Evolutionary conservation across 2,329 filamentous ascomycete genomes (phyloP), one percentile per base, ranked within the genome.

Genomic region (Paramyrothecium roridum): DNA sequence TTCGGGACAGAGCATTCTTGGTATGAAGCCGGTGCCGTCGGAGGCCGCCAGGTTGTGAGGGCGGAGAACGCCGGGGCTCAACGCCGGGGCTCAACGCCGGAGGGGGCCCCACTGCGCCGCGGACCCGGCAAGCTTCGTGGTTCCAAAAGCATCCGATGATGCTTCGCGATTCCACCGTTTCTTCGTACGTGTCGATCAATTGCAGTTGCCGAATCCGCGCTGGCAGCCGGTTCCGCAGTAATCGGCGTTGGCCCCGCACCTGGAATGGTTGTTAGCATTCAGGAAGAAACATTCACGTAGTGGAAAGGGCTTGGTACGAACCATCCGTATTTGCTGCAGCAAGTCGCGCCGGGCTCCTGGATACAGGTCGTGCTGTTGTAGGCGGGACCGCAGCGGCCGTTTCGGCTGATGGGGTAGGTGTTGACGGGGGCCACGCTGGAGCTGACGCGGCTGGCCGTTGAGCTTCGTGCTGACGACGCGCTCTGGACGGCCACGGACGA

Each of bases 151-250:
- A 30, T 10, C 26, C 6, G 26, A 30, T 10, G 26, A 30, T 30
- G 26, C 26, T 30, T n/a, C 26, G 26, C 10, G 26, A 30, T 30
- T 30, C 26, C 26, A 30, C 26, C 26, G 26, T 10, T 30, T 30
- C 26, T 4, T 30, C 26, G 26, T 30, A 30, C 6, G 4, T 10
- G 26, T 30, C 26, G 26, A 30, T 43, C 16, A 43, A 13, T 16
- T 43, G 37, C 68, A 70, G 2, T 58, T 66, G 3, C 68, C 70
- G 49, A 61, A 71, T 11, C 50, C 61, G 8, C 63, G 56, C 59
- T 76, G 74, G 57, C 75, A 78, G 12, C 70, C 73, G 1, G 56
- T 62, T 26, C 65, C 65, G 60, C 75, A 78, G 56, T 77, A 72
- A 37, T 70, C 72, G n/a, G 63, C 64, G 2, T 70, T 70, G 20